These are phyloP conservation scores for Diaporthe amygdali DNA, from an alignment of 2,329 filamentous ascomycete genomes.

Conservation along the genomic window DNA sequence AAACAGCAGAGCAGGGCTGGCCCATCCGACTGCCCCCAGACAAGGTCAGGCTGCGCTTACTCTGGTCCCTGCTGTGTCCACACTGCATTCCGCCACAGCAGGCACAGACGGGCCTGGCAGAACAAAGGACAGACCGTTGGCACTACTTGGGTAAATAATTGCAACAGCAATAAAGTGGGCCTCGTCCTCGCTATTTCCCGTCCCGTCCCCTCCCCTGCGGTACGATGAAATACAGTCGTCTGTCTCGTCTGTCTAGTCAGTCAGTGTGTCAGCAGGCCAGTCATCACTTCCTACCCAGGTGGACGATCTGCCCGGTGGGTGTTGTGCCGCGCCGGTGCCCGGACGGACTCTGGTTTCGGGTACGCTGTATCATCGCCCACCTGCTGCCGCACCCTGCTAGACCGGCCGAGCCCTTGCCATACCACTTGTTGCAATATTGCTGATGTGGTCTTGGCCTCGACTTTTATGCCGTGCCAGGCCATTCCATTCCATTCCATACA, in stretches of 20 bases:
- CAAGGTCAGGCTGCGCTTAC: background rate
- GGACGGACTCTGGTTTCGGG: background rate
- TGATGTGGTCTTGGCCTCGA: background rate
- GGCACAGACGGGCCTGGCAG: background rate
- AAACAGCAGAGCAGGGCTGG: conserved; percentile 3
- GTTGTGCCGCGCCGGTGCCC: background rate
- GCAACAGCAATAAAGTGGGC: background rate
- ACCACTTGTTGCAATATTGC: background rate
- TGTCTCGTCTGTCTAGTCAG: background rate
- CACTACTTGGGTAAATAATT: background rate
- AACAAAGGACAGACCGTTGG: background rate
- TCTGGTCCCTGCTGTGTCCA: background rate
- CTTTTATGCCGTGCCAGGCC: background rate
- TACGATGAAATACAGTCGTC: background rate
- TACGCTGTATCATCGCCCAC: conserved; percentile 1
- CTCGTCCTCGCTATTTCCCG: background rate
- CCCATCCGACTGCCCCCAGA: background rate
- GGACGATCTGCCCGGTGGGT: background rate
- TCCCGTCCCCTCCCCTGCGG: background rate
- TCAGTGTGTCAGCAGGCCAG: background rate
- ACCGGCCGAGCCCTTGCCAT: background rate
- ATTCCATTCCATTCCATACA: background rate
- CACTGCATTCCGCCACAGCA: background rate
- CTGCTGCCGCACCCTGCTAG: background rate
- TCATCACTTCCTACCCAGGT: background rate